These are phyloP conservation scores for Peronosclerospora sorghi DNA, from an alignment of 352 stramenopile species.

Conservation along the genomic window DNA sequence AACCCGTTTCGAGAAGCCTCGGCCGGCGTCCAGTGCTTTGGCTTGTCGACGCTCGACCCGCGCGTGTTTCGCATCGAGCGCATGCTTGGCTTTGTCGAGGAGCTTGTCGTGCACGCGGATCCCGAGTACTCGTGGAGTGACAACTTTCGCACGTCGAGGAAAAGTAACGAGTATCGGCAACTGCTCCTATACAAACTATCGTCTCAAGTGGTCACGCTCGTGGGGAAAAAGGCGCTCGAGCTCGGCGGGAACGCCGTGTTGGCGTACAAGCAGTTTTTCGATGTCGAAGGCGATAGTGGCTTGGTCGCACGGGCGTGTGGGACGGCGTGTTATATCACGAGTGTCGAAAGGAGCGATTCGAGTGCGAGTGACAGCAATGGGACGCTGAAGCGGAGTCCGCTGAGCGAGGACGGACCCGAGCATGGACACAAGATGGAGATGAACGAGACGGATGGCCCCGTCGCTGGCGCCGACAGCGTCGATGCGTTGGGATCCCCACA, in stretches of 20 bases:
- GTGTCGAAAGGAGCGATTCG: conserved; percentile 47
- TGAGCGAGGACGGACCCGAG: conserved; percentile 30
- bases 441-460: conserved; percentile 20
- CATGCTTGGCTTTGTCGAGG: conserved; percentile 90
- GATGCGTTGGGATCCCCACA: conserved; percentile 37
- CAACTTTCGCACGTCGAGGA: conserved; percentile 86
- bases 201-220: conserved; percentile 69
- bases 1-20: conserved; percentile 97
- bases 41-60: conserved; percentile 89
- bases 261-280: conserved; percentile 97
- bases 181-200: conserved; percentile 92
- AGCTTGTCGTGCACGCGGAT: conserved; percentile 96
- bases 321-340: conserved; percentile 79
- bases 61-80: conserved; percentile 80
- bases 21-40: conserved; percentile 96
- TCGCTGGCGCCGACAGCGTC: conserved; percentile 15
- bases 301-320: conserved; percentile 94
- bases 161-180: conserved; percentile 95
- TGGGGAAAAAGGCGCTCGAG: conserved; percentile 94
- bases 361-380: conserved; percentile 7
- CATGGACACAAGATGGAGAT: conserved; percentile 18
- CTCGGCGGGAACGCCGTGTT: conserved; percentile 97
- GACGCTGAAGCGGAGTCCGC: conserved; percentile 15
- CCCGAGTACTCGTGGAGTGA: conserved; percentile 97
- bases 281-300: conserved; percentile 97